A percentile compares a stretch with the other conserved stretches of the same genome.
These are phyloP conservation scores for Clavariopsis aquatica DNA, from an alignment of 495 filamentous ascomycete species.

Conservation along the genomic window DNA sequence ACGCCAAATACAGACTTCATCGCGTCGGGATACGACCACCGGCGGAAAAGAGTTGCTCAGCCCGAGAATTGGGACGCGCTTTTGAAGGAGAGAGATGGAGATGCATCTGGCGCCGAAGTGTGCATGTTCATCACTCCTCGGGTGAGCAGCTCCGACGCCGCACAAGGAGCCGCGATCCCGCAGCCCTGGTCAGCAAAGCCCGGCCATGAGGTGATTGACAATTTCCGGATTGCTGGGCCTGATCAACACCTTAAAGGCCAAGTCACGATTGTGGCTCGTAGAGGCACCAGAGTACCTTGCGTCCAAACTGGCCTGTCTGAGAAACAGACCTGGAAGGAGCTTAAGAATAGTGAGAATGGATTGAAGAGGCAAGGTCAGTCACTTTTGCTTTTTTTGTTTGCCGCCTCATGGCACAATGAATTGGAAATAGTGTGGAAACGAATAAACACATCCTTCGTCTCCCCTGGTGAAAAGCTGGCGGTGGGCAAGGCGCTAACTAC, in stretches of 20 bases:
- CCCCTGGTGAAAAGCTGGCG: too few species aligned
- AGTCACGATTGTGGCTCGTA: constrained; percentile 22
- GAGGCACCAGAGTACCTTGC: constrained; percentile 23
- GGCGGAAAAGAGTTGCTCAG: constrained; percentile 18
- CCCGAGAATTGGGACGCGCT: constrained; percentile 28
- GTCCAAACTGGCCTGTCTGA: constrained; percentile 21
- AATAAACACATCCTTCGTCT: not conserved
- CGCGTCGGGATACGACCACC: constrained; percentile 25
- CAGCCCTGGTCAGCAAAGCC: constrained; percentile 29
- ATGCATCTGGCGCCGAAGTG: constrained; percentile 26
- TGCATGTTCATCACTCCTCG: constrained; percentile 25
- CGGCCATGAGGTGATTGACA: constrained; percentile 26
- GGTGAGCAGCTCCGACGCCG: not conserved
- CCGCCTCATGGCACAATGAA: not conserved
- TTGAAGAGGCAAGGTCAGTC: constrained; percentile 17
- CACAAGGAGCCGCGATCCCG: not conserved
- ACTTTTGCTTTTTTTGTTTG: not conserved
- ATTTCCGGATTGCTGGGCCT: constrained; percentile 11
- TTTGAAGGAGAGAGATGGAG: constrained; percentile 31
- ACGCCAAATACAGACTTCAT: constrained; percentile 33
- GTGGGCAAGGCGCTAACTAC: constrained; percentile 5
- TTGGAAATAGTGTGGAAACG: too few species aligned
- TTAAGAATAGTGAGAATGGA: constrained; percentile 23
- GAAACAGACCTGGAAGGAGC: constrained; percentile 30
- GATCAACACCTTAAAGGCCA: constrained; percentile 29